A percentile compares a stretch with the other conserved stretches of the same genome.
These are phyloP conservation scores for Suillus fuscotomentosus DNA, from an alignment of 768 basidiomycete species.

Conservation along the genomic window DNA sequence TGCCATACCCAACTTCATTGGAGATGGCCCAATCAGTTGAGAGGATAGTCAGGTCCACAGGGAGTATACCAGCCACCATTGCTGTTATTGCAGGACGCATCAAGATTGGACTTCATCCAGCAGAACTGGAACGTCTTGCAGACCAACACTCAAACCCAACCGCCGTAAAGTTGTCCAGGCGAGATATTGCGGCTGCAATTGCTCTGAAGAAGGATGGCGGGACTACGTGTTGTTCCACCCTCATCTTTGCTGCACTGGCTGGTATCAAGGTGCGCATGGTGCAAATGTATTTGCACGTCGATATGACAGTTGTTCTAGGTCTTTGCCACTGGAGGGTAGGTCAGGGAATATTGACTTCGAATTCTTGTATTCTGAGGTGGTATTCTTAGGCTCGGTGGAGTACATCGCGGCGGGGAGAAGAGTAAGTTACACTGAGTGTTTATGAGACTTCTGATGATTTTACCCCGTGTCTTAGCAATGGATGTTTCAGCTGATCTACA, in stretches of 20 bases:
- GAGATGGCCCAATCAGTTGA: slow-evolving; percentile 73
- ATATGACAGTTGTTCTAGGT: slow-evolving; percentile 44
- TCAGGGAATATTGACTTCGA: background rate
- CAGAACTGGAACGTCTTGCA: slow-evolving; percentile 70
- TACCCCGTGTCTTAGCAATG: slow-evolving; percentile 59
- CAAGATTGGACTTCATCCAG: slow-evolving; percentile 74
- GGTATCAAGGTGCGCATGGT: slow-evolving; percentile 70
- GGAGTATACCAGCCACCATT: slow-evolving; percentile 89
- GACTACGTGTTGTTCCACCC: slow-evolving; percentile 72
- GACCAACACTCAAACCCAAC: slow-evolving; percentile 41
- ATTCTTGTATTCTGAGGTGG: slow-evolving; percentile 8
- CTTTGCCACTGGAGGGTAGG: slow-evolving; percentile 91
- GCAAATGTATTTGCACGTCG: background rate
- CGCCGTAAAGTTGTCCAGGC: slow-evolving; percentile 67
- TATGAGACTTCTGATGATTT: slow-evolving; percentile 4
- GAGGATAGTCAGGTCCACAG: slow-evolving; percentile 65
- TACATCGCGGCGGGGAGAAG: slow-evolving; percentile 74
- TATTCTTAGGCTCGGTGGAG: slow-evolving; percentile 67
- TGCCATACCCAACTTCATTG: slow-evolving; percentile 79
- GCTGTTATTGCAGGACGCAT: slow-evolving; percentile 80
- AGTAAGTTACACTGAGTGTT: slow-evolving; percentile 36
- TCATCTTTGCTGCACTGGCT: slow-evolving; percentile 73
- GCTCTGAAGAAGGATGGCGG: slow-evolving; percentile 73
- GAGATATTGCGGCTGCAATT: slow-evolving; percentile 79
- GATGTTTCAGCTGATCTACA: slow-evolving; percentile 94